Percentiles rank a stretch among this genome's conserved stretches.
These are phyloP conservation scores for Solanum hybrid DNA, from an alignment of 305 asterid species.

Conservation along the genomic window DNA sequence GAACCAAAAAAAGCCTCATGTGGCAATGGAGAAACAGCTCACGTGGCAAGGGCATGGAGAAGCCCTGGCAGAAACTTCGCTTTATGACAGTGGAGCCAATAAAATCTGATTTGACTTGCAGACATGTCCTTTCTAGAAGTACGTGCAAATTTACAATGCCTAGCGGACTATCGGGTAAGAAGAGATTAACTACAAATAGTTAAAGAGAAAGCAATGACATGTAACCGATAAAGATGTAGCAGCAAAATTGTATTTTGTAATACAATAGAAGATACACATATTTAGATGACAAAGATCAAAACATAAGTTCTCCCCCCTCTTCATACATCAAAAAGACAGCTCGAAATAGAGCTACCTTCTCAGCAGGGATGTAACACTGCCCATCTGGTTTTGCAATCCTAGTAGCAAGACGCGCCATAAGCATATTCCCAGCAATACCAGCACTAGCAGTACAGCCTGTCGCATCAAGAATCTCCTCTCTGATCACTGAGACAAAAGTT, in stretches of 20 bases:
- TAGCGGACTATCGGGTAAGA: not conserved
- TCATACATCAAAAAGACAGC: not conserved
- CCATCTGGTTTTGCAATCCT: conserved; percentile 93
- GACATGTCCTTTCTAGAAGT: not conserved
- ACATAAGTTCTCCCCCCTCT: not conserved
- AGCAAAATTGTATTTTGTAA: not conserved
- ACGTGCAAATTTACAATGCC: not conserved
- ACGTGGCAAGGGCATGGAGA: not conserved
- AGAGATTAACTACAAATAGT: not conserved
- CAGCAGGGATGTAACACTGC: conserved; percentile 67
- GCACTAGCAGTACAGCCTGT: conserved; percentile 97
- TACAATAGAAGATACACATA: not conserved
- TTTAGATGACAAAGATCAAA: not conserved
- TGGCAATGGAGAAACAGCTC: not conserved
- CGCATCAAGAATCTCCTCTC: conserved; percentile 54
- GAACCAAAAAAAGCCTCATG: not conserved
- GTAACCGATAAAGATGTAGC: not conserved
- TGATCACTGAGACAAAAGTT: conserved; percentile 56
- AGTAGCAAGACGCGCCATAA: conserved; percentile 94
- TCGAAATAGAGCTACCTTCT: conserved; percentile 33
- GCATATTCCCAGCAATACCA: conserved; percentile 92
- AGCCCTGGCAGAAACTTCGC: not conserved
- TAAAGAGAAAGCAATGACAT: not conserved
- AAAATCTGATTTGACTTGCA: not conserved
- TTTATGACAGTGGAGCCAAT: not conserved